A percentile compares a stretch with the other conserved stretches of the same genome.
Evolutionary conservation across 768 basidiomycete species (phyloP).

Genomic region (Boletus sp.): DNA sequence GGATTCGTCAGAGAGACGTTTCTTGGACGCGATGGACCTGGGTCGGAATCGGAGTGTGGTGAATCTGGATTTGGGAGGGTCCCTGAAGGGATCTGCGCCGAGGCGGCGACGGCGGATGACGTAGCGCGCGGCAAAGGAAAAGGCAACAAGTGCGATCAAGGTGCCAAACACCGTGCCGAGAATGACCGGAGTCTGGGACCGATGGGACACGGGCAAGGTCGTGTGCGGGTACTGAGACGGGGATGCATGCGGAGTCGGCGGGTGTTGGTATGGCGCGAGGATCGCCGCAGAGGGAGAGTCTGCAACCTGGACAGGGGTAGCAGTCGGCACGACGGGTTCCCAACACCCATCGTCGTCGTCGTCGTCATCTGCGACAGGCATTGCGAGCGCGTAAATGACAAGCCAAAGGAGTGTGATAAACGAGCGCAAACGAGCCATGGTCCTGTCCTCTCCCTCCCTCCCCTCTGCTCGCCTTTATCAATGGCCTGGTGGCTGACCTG

Average conservation of each 20-base stretch:
- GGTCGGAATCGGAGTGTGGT: neutral
- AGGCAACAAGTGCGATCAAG: constrained; percentile 10
- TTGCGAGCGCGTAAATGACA: neutral
- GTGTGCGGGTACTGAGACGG: constrained; percentile 9
- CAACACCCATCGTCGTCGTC: constrained; percentile 3
- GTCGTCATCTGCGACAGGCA: constrained; percentile 14
- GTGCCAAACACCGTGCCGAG: constrained; percentile 20
- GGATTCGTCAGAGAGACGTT: constrained; percentile 26
- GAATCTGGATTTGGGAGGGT: constrained; percentile 8
- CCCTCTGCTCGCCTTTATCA: constrained; percentile 5
- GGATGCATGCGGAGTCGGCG: constrained; percentile 10
- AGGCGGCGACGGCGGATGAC: constrained; percentile 14
- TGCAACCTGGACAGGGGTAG: neutral
- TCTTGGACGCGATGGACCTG: constrained; percentile 7
- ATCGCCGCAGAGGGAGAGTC: constrained; percentile 5
- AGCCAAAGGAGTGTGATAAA: constrained; percentile 19
- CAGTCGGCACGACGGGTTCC: neutral
- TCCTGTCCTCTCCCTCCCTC: neutral
- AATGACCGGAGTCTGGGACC: constrained; percentile 7
- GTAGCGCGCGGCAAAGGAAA: constrained; percentile 4
- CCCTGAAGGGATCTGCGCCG: constrained; percentile 8
- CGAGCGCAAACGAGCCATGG: constrained; percentile 19
- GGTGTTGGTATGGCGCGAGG: constrained; percentile 13
- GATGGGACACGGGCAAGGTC: constrained; percentile 5
- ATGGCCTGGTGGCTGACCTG: constrained; percentile 20